Evolutionary conservation across 2,329 filamentous ascomycete genomes (phyloP), one percentile per base, ranked within the genome.

Genomic region (Diplodia intermedia): DNA sequence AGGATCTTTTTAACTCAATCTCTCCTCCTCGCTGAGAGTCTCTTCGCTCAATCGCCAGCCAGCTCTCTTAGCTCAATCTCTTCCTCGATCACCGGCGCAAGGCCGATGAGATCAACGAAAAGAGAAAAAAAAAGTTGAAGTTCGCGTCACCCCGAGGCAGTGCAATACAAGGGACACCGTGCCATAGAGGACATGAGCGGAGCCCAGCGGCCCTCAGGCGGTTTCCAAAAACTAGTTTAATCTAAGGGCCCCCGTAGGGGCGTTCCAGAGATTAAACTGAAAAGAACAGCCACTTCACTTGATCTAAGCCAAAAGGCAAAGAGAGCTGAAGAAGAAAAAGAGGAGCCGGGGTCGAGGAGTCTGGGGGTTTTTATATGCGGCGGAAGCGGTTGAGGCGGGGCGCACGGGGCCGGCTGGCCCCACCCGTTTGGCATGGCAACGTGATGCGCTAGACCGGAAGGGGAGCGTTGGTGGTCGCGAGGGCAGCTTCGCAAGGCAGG

Each of bases 241-340:
- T 26, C 12, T 14, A 4, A 4, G 9, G 6, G 1, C 2, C 20
- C 52, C 55, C 55, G 55, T 38, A 60, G 55, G 38, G 33, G 26
- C 9, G 9, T 38, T 36, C 1, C 15, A 40, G 33, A 12, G 33
- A 38, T 23, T 20, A 60, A 18, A 26, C 18, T 40, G 15, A 9
- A 23, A 60, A 60, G 33, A 40, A 60, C 31, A 23, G 29, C 3
- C 14, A 60, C 55, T 60, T 15, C 55, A 40, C 12, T 26, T 20
- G 11, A 60, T 60, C 55, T 43, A 6, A 60, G 55, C 55, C 33
- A 20, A 43, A 60, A 20, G 33, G 55, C 55, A 60, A 60, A 43
- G 55, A 60, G 55, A 60, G 55, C 36, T 43, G 33, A 20, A 60
- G 38, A 43, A 40, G 33, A 49, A 61, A 49, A 29, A 38, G 36